Base-by-base conservation (phyloP, 495 filamentous ascomycete species). In the Aspergillus cavernicola region DNA sequence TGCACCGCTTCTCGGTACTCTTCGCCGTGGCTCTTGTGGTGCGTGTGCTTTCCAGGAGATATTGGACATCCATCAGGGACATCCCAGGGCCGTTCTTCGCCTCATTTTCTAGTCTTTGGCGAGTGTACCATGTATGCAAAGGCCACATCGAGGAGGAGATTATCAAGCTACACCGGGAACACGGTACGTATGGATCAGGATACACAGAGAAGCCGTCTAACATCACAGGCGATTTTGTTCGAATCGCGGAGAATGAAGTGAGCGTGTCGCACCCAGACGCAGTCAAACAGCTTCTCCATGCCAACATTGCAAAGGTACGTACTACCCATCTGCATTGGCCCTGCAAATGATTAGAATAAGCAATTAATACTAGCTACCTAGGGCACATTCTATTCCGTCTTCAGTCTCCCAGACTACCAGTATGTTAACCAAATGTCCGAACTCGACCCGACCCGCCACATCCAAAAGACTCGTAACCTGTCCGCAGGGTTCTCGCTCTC, bases 241-340 rank as follows among this genome's bases (percentile, higher is more conserved):
- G 78, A 6, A 74, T 79, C 44, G 61, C 61, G 15, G 62, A 69
- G 29, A 72, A 80, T 56, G 77, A 80, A 69, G 71, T 80, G 48
- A 73, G 67, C 45, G 62, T 76, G 26, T 66, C 69, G 44, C 68
- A 80, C 51, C 73, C 74, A 2, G 74, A 79, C 40, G 71, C 66
- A 9, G 59, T 77, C 26, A 59, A 62, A 22, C 59, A 62, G 26
- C 53, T 72, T 7, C 63, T 75, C 13, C 58, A 61, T 6, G 59
- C 59, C 1, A 51, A 62, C 3, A 58, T 67, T 23, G 15, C 32
- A 20, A 70, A 72, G 57, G 65, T 65, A 58, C 18, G 23, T 4
- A 11, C 37, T 15, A 43, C 40, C 1, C 18, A 4, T 5, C 4
- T n/a, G 18, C 3, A 26, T 16, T n/a, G 2, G 4, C 40, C 32